phyloP scores from a whole-genome alignment of 1,139 yeast genomes.

The Meyerozyma carpophila region DNA sequence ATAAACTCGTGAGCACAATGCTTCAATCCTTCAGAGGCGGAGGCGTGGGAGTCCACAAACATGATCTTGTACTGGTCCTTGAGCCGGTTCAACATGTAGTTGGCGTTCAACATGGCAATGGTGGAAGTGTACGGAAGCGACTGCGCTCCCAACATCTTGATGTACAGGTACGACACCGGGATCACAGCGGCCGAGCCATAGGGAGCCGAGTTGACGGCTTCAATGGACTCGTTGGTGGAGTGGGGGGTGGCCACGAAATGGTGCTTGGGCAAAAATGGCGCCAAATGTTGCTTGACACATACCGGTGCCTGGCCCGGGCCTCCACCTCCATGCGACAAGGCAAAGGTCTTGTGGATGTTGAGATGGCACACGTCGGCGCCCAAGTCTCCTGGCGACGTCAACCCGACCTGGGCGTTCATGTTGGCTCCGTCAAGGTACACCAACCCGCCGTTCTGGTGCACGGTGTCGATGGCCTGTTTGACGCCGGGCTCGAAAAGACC shows the following conservation, averaged over 20 bases:
- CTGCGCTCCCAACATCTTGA: conserved; percentile 84
- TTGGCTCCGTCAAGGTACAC: conserved; percentile 98
- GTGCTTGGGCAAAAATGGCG: conserved; percentile 81
- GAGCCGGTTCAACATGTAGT: conserved; percentile 83
- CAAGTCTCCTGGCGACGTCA: conserved; percentile 94
- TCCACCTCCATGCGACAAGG: conserved; percentile 98
- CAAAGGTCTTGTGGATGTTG: conserved; percentile 94
- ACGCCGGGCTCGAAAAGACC: conserved; percentile 95
- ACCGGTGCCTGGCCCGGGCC: conserved; percentile 99
- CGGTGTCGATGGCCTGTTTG: conserved; percentile 73
- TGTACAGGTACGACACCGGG: conserved; percentile 92
- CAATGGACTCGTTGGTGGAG: conserved; percentile 51
- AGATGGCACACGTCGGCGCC: conserved; percentile 99
- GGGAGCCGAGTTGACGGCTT: conserved; percentile 88
- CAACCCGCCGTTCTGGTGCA: conserved; percentile 86
- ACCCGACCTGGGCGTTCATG: conserved; percentile 98
- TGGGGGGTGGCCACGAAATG: conserved; percentile 57
- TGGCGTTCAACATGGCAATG: conserved; percentile 89
- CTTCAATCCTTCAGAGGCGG: conserved; percentile 48
- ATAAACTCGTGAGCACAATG: conserved; percentile 97
- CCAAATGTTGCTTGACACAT: conserved; percentile 80
- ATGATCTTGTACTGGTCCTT: conserved; percentile 68
- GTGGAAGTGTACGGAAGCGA: conserved; percentile 83
- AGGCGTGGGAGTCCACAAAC: conserved; percentile 52
- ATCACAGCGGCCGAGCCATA: conserved; percentile 92